Conservation (phyloP, 2,329 filamentous ascomycete species). For the Ceratocystis cacaofunesta region DNA sequence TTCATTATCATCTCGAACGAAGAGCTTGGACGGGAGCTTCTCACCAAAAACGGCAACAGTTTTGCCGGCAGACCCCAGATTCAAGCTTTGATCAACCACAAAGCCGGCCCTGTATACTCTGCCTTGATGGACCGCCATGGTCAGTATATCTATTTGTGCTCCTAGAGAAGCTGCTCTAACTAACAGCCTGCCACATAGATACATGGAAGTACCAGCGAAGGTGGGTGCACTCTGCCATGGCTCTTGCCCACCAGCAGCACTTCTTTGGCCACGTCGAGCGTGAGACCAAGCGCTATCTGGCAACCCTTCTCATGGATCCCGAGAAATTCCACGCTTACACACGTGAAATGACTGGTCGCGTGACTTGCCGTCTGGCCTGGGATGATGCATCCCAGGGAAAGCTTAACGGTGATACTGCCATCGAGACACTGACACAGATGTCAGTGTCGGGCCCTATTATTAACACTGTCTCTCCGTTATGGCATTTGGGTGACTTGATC, state of each 20-base stretch:
- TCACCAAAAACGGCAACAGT: conserved; percentile 35
- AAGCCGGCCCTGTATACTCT: conserved; percentile 33
- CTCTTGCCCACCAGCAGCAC: conserved; percentile 26
- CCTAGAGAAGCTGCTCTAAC: background rate
- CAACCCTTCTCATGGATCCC: conserved; percentile 33
- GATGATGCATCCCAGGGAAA: conserved; percentile 34
- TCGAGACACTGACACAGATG: conserved; percentile 35
- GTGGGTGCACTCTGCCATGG: conserved; percentile 37
- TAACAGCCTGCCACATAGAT: conserved; percentile 23
- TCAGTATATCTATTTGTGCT: conserved; percentile 21
- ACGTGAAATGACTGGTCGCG: conserved; percentile 35
- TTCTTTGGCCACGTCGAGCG: conserved; percentile 36
- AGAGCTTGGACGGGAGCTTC: conserved; percentile 33
- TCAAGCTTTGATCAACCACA: conserved; percentile 34
- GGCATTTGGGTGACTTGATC: conserved; percentile 29
- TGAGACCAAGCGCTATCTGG: conserved; percentile 32
- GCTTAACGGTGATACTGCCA: conserved; percentile 32
- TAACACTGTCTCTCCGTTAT: conserved; percentile 36
- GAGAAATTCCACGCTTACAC: conserved; percentile 31
- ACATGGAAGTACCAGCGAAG: conserved; percentile 35
- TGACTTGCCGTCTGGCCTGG: conserved; percentile 37
- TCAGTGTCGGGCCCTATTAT: conserved; percentile 37
- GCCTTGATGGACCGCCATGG: conserved; percentile 37
- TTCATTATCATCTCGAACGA: conserved; percentile 35
- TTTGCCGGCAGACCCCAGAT: conserved; percentile 38